phyloP scores from a whole-genome alignment of 768 basidiomycete species.

The Termitomyces sp. region DNA sequence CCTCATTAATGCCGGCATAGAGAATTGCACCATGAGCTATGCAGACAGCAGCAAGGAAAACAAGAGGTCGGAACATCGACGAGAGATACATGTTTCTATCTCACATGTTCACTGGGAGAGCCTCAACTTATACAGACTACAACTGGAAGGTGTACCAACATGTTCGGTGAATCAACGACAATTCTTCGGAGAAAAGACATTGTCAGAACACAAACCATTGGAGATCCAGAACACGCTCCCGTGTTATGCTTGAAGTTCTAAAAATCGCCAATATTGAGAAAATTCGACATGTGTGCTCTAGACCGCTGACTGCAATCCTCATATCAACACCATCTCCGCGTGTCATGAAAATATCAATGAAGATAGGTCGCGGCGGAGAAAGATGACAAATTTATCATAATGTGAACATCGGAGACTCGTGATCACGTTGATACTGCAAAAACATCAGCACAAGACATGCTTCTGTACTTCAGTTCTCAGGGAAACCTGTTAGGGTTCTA shows the following conservation, averaged over 20 bases:
- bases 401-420: not conserved
- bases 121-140: not conserved
- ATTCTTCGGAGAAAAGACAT: not conserved
- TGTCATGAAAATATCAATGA: not conserved
- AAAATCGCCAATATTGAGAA: not conserved
- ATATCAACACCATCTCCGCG: not conserved
- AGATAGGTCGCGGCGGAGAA: not conserved
- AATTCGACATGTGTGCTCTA: not conserved
- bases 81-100: constrained; percentile 3
- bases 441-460: not conserved
- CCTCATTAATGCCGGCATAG: constrained; percentile 42
- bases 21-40: constrained; percentile 24
- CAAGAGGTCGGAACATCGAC: not conserved
- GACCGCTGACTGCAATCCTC: not conserved
- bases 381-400: not conserved
- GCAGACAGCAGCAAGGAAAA: constrained; percentile 6
- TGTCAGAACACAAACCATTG: not conserved
- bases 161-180: not conserved
- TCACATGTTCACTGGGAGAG: not conserved
- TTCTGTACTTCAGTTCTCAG: not conserved
- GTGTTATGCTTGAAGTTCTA: too few relatives aligned
- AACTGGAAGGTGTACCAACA: not conserved
- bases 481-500: not conserved
- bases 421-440: not conserved
- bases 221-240: not conserved